These are phyloP conservation scores for Mallotus repandus DNA, from an alignment of 441 rosid genomes.

Conservation along the genomic window DNA sequence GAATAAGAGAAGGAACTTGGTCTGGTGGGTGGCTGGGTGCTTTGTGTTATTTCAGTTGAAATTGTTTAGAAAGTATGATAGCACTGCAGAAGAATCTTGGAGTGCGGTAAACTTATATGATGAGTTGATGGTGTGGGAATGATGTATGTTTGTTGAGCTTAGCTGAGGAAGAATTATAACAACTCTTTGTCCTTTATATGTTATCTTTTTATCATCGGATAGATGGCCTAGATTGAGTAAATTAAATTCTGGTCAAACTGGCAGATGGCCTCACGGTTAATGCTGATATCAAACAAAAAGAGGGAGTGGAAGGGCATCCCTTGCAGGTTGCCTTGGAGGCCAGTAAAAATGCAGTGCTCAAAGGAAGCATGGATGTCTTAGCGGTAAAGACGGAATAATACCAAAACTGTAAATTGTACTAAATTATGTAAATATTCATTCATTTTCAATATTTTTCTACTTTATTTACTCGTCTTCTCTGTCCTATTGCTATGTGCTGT, in stretches of 20 bases:
- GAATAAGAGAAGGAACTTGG: not conserved
- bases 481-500: not conserved
- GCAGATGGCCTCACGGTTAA: constrained; percentile 63
- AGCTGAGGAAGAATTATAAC: no score
- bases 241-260: constrained; percentile 28
- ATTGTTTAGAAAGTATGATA: not conserved
- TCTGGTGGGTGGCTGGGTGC: not conserved
- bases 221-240: constrained; percentile 1
- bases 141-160: not conserved
- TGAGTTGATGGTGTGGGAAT: not conserved
- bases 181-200: not conserved
- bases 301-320: constrained; percentile 53
- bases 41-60: not conserved
- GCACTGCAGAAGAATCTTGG: constrained; percentile 7
- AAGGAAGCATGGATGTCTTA: constrained; percentile 82
- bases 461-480: not conserved
- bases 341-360: constrained; percentile 72
- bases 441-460: not conserved
- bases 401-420: not conserved
- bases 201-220: constrained; percentile 3
- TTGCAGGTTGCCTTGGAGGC: constrained; percentile 70
- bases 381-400: constrained; percentile 47
- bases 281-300: constrained; percentile 40
- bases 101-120: not conserved
- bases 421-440: not conserved